A percentile compares a stretch with the other conserved stretches of the same genome.
These are phyloP conservation scores for Wakefieldia striispora DNA, from an alignment of 768 basidiomycete genomes.

Conservation along the genomic window DNA sequence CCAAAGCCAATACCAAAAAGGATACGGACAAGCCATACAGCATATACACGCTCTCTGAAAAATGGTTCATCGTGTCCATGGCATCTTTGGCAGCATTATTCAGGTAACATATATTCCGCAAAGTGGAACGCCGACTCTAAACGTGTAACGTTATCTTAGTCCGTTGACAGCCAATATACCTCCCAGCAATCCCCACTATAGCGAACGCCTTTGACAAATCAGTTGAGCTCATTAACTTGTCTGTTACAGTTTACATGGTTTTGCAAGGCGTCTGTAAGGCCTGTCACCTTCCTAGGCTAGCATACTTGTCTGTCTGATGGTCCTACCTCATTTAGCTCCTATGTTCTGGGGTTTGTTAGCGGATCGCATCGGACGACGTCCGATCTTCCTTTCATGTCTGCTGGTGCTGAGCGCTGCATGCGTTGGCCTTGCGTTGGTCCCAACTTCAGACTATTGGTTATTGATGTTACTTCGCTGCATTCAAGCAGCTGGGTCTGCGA, in stretches of 20 bases:
- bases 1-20: not conserved
- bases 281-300: not conserved
- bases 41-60: constrained; percentile 53
- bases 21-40: constrained; percentile 34
- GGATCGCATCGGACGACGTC: constrained; percentile 62
- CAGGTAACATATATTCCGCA: constrained; percentile 39
- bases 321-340: constrained; percentile 39
- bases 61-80: constrained; percentile 66
- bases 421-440: constrained; percentile 54
- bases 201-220: constrained; percentile 58
- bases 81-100: constrained; percentile 63
- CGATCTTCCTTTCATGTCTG: constrained; percentile 61
- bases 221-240: constrained; percentile 72
- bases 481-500: constrained; percentile 78
- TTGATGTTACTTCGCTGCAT: constrained; percentile 76
- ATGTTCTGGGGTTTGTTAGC: constrained; percentile 64
- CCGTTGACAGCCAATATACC: constrained; percentile 76
- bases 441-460: constrained; percentile 69
- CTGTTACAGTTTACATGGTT: constrained; percentile 64
- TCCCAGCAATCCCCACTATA: constrained; percentile 74
- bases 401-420: constrained; percentile 63
- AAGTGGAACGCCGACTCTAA: not conserved
- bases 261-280: constrained; percentile 44
- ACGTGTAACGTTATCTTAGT: constrained; percentile 30
- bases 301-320: not conserved